Base-by-base conservation (phyloP, 2,329 filamentous ascomycete species). In the Akanthomyces muscarius region DNA sequence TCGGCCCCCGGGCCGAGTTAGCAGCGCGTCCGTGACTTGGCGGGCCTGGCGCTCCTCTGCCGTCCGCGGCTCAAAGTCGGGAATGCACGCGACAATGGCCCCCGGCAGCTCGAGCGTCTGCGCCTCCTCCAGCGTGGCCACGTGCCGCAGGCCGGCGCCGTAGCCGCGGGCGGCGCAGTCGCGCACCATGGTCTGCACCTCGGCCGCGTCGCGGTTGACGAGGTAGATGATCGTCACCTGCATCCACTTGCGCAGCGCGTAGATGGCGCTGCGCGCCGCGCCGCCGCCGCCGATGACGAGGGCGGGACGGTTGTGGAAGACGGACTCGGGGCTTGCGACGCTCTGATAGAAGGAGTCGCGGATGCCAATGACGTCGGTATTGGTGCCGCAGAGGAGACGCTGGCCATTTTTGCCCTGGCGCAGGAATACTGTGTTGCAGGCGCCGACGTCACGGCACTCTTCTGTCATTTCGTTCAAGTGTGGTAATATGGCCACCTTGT, bases 361-460 rank as follows among this genome's bases (percentile, higher is more conserved):
- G 65, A 94, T 88, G 36, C 91, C 91, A 63, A 92, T 82, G 64
- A 89, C 89, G 74, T 95, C 91, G 4, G 91, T 94, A 77, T 95
- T 94, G 50, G 90, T 89, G 60, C 90, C 91, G 74, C 89, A 86
- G 67, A 85, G 85, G 52, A 82, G 69, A 21, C 81, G 77, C 41
- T 76, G 75, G 57, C 83, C 81, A 53, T 79, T 18, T 10, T 18
- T 73, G 18, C 80, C 77, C 53, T 78, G 74, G 25, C 83, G 80
- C 53, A 90, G 73, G 77, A 89, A 93, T 59, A 94, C 82, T 0
- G 90, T 95, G 79, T 95, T 94, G 75, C 89, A 88, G 57, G 90
- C 90, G 54, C 90, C 90, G 25, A 92, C 88, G 42, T 88, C 86
- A 56, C 83, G 82, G 68, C 86, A 90, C 75, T 92, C 89, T 25